Conservation (phyloP, 257 asterid species). For the Linderniella brevidens region DNA sequence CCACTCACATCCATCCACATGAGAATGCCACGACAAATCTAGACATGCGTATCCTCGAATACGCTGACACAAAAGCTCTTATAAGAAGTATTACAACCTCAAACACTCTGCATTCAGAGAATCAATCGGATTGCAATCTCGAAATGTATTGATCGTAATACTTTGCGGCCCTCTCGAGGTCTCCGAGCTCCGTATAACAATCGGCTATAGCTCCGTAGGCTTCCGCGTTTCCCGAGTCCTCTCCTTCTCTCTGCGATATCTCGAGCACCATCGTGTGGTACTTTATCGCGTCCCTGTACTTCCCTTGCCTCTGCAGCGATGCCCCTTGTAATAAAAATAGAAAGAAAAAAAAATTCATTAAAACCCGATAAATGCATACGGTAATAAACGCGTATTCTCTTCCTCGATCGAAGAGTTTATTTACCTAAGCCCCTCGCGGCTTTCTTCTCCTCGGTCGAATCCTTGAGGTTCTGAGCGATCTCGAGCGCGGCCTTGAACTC, state of each 20-base stretch:
- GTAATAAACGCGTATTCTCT: too few species aligned
- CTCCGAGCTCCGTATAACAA: conserved; percentile 93
- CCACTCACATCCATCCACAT: too few species aligned
- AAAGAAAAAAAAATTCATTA: too few species aligned
- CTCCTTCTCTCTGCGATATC: conserved; percentile 68
- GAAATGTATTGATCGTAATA: conserved; percentile 80
- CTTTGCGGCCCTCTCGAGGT: conserved; percentile 78
- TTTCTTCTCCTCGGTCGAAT: conserved; percentile 84
- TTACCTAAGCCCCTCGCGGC: conserved; percentile 98
- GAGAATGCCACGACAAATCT: too few species aligned
- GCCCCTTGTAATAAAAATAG: conserved; percentile 44
- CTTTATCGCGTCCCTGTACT: conserved; percentile 70
- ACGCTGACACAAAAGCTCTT: background rate
- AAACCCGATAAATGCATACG: too few species aligned
- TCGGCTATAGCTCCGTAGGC: conserved; percentile 98
- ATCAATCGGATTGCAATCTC: conserved; percentile 70
- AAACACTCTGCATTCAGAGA: conserved; percentile 7
- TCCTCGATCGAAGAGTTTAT: background rate
- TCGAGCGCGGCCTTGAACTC: conserved; percentile 85
- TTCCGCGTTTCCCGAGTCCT: conserved; percentile 84
- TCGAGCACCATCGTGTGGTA: conserved; percentile 74
- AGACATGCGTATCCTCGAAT: too few species aligned
- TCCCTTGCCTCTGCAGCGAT: conserved; percentile 85
- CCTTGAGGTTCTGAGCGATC: conserved; percentile 63
- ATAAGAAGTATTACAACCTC: conserved; percentile 8